Conservation (phyloP, 2,329 filamentous ascomycete species). For the Xylaria sp. region DNA sequence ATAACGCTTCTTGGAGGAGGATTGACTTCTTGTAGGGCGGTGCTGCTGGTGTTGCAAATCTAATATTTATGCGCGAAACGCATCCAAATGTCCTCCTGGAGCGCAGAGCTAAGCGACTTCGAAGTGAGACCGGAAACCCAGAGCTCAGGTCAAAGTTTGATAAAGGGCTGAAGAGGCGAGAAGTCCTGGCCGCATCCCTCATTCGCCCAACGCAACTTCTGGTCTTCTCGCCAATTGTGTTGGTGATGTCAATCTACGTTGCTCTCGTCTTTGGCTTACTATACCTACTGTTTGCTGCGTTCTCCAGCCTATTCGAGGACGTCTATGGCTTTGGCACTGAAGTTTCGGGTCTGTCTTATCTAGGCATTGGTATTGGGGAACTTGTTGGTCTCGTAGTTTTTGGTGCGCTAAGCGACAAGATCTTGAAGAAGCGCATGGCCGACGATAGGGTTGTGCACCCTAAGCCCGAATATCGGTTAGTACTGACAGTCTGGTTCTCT, state of each 20-base stretch:
- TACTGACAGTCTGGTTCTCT: slow-evolving; percentile 24
- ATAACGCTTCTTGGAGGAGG: not conserved
- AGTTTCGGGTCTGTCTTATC: slow-evolving; percentile 18
- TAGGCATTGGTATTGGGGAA: slow-evolving; percentile 21
- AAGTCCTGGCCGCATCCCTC: slow-evolving; percentile 5
- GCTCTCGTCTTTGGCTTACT: slow-evolving; percentile 24
- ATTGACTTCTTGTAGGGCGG: slow-evolving; percentile 8
- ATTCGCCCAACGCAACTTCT: slow-evolving; percentile 26
- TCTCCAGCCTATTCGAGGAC: slow-evolving; percentile 15
- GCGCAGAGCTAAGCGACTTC: slow-evolving; percentile 7
- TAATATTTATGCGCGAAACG: slow-evolving; percentile 31
- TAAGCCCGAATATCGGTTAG: slow-evolving; percentile 23
- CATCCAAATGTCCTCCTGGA: slow-evolving; percentile 18
- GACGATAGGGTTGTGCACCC: not conserved
- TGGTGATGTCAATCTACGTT: slow-evolving; percentile 18
- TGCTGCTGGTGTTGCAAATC: not conserved
- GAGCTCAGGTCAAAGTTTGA: slow-evolving; percentile 5
- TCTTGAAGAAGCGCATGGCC: slow-evolving; percentile 11
- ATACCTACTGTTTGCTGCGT: slow-evolving; percentile 24
- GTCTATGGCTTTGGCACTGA: slow-evolving; percentile 21
- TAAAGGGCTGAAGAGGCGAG: not conserved
- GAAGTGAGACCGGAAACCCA: slow-evolving; percentile 19
- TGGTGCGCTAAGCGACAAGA: slow-evolving; percentile 19
- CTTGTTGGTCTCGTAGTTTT: slow-evolving; percentile 22
- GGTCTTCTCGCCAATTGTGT: slow-evolving; percentile 20